These are phyloP conservation scores for Piper betle DNA, from an alignment of 164 flowering plant species.

Conservation along the genomic window DNA sequence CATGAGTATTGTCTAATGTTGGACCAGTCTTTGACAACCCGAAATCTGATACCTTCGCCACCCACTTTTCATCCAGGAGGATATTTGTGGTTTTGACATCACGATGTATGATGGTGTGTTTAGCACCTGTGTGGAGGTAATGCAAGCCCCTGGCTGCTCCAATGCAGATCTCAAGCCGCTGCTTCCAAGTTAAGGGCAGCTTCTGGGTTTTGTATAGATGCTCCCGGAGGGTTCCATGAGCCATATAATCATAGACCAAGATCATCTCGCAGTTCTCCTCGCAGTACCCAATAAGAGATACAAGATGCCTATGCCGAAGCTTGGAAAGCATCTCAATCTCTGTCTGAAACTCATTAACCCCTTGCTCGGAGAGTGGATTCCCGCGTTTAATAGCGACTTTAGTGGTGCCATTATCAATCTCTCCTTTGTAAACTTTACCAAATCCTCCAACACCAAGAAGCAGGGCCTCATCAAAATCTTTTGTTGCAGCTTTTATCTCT, in stretches of 20 bases:
- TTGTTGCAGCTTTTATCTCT: constrained; percentile 35
- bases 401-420: constrained; percentile 20
- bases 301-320: constrained; percentile 37
- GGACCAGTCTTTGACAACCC: constrained; percentile 40
- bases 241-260: constrained; percentile 45
- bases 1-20: constrained; percentile 25
- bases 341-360: constrained; percentile 34
- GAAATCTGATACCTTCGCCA: constrained; percentile 46
- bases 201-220: constrained; percentile 30
- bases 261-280: constrained; percentile 35
- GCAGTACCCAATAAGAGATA: constrained; percentile 41
- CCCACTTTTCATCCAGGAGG: constrained; percentile 38
- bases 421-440: constrained; percentile 40
- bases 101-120: constrained; percentile 34
- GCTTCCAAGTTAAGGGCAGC: constrained; percentile 35
- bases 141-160: constrained; percentile 44
- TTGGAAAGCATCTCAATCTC: constrained; percentile 49
- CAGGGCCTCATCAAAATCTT: constrained; percentile 24
- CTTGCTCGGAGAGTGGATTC: constrained; percentile 31
- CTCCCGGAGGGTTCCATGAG: constrained; percentile 31
- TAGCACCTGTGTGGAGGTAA: constrained; percentile 40
- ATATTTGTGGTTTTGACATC: constrained; percentile 47
- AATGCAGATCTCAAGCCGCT: constrained; percentile 37
- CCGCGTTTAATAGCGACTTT: constrained; percentile 38
- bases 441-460: constrained; percentile 38